Conservation (phyloP, 2,329 filamentous ascomycete genomes). For the Sclerotinia nivalis region DNA sequence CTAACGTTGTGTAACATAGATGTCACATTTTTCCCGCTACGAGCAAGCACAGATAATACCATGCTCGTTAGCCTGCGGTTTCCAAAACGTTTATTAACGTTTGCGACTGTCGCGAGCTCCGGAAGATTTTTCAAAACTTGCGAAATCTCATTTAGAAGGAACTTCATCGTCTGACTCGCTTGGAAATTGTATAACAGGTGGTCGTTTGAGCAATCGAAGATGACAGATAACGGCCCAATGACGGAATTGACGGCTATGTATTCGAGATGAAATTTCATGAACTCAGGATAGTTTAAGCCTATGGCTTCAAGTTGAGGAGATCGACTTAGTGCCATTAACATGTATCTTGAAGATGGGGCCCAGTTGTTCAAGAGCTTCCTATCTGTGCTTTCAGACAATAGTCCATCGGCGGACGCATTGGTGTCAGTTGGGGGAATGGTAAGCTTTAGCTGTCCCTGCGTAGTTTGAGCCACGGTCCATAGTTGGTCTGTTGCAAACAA, state of each 20-base stretch:
- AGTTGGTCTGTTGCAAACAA: conserved; percentile 46
- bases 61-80: conserved; percentile 62
- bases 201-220: conserved; percentile 76
- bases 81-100: conserved; percentile 57
- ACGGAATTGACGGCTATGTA: conserved; percentile 74
- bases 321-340: conserved; percentile 64
- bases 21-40: conserved; percentile 54
- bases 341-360: conserved; percentile 53
- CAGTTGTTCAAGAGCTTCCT: conserved; percentile 40
- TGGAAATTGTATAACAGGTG: conserved; percentile 67
- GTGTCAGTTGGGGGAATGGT: conserved; percentile 33
- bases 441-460: conserved; percentile 42
- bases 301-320: conserved; percentile 62
- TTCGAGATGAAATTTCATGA: conserved; percentile 75
- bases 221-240: conserved; percentile 77
- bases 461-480: conserved; percentile 46
- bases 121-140: conserved; percentile 72
- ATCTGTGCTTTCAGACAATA: conserved; percentile 4
- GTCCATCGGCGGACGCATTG: not conserved
- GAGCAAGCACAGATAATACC: conserved; percentile 54
- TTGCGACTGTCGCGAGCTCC: conserved; percentile 62
- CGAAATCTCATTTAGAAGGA: conserved; percentile 73
- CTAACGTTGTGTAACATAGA: conserved; percentile 67
- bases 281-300: conserved; percentile 57
- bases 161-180: conserved; percentile 65